phyloP scores from a whole-genome alignment of 2,329 filamentous ascomycete species.

The Trichoderma simmonsii region DNA sequence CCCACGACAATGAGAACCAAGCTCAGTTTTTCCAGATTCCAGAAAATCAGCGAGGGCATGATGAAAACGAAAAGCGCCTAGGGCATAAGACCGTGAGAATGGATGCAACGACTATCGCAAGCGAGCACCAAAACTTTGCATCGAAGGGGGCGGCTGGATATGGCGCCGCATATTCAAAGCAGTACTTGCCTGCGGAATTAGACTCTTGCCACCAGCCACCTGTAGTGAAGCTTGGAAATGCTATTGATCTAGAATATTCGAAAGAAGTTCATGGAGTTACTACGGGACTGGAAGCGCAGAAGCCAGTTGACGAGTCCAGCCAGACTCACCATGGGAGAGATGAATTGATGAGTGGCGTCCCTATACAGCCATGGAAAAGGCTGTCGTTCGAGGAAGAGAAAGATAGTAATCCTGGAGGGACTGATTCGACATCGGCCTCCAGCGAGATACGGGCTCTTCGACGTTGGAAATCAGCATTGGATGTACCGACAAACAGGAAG shows the following conservation, averaged over 20 bases:
- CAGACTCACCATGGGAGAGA: slow-evolving; percentile 21
- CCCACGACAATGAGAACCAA: not conserved
- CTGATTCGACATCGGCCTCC: not conserved
- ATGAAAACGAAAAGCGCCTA: not conserved
- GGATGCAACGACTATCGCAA: not conserved
- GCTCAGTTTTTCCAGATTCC: not conserved
- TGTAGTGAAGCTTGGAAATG: not conserved
- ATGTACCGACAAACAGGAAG: not conserved
- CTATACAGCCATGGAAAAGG: slow-evolving; percentile 25
- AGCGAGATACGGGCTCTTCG: not conserved
- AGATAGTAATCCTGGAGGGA: not conserved
- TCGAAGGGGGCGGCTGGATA: not conserved
- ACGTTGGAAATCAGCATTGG: slow-evolving; percentile 16
- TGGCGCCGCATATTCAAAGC: not conserved
- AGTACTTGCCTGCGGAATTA: not conserved
- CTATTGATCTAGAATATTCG: not conserved
- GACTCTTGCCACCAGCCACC: not conserved
- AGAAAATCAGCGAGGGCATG: not conserved
- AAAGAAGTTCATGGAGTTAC: not conserved
- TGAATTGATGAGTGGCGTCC: slow-evolving; percentile 22
- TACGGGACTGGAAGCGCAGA: not conserved
- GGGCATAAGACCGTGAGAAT: not conserved
- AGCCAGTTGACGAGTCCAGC: not conserved
- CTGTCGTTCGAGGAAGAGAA: slow-evolving; percentile 14
- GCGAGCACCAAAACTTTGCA: not conserved